Evolutionary conservation across 2,329 filamentous ascomycete species (phyloP).

Genomic region (Exophiala sp.): DNA sequence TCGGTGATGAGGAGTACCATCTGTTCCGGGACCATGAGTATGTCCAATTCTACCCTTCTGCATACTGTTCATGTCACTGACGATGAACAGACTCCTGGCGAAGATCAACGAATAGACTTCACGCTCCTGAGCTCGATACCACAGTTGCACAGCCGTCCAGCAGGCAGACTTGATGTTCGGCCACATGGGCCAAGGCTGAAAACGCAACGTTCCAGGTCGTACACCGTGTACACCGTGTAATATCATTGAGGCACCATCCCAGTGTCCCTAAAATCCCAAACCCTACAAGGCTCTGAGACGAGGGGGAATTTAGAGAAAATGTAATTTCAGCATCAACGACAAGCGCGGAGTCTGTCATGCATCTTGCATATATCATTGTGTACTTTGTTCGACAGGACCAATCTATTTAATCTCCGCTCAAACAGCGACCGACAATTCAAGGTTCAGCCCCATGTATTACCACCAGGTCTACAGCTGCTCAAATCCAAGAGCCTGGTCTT

Average conservation of each 20-base stretch:
- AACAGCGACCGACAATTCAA: neutral
- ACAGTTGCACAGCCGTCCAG: neutral
- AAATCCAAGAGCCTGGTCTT: too few species aligned
- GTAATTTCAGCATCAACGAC: constrained; percentile 15
- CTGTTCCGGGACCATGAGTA: constrained; percentile 98
- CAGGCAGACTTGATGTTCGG: neutral
- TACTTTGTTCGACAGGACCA: constrained; percentile 13
- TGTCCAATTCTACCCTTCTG: constrained; percentile 39
- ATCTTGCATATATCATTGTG: constrained; percentile 19
- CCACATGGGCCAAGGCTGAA: neutral
- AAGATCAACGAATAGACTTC: constrained; percentile 91
- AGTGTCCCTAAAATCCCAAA: neutral
- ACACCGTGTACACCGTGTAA: constrained; percentile 23
- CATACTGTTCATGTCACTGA: constrained; percentile 17
- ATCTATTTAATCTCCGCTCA: constrained; percentile 23
- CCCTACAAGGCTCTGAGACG: neutral
- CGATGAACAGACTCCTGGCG: constrained; percentile 68
- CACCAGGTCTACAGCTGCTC: too few species aligned
- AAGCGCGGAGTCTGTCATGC: constrained; percentile 10
- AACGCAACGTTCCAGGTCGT: constrained; percentile 4
- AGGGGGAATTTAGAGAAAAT: constrained; percentile 5
- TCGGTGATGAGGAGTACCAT: constrained; percentile 92
- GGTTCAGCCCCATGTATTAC: too few species aligned
- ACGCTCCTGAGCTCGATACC: neutral
- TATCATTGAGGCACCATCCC: neutral